Evolutionary conservation across 2,329 filamentous ascomycete species (phyloP).

Genomic region (Lachnellula cervina): DNA sequence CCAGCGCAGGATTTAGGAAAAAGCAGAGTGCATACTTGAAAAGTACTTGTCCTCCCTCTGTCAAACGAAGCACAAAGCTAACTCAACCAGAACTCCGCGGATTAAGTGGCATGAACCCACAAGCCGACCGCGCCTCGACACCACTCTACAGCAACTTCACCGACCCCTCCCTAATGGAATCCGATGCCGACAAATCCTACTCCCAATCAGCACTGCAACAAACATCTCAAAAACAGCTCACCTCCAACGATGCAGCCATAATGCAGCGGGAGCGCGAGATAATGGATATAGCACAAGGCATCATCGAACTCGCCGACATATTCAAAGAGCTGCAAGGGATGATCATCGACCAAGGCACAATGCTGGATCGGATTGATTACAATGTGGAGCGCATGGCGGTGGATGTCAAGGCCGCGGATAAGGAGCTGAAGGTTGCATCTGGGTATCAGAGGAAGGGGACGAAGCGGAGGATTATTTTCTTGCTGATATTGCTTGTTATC

Average conservation of each 20-base stretch:
- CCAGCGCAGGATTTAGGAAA: constrained; percentile 88
- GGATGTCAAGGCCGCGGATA: constrained; percentile 88
- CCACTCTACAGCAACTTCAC: constrained; percentile 55
- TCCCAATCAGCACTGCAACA: constrained; percentile 86
- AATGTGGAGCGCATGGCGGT: constrained; percentile 95
- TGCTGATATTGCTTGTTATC: constrained; percentile 78
- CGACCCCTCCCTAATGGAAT: constrained; percentile 86
- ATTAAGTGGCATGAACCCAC: constrained; percentile 57
- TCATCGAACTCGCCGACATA: constrained; percentile 93
- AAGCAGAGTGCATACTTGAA: constrained; percentile 96
- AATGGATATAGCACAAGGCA: constrained; percentile 95
- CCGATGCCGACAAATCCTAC: constrained; percentile 86
- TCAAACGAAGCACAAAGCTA: constrained; percentile 5
- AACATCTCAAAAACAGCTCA: constrained; percentile 58
- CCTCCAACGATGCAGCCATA: constrained; percentile 78
- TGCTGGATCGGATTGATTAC: constrained; percentile 94
- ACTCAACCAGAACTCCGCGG: constrained; percentile 61
- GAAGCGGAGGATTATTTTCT: constrained; percentile 86
- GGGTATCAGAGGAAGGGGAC: constrained; percentile 84
- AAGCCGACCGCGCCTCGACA: constrained; percentile 50
- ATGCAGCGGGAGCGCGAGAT: constrained; percentile 93
- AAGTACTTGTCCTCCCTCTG: constrained; percentile 51
- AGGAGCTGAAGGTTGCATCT: constrained; percentile 82
- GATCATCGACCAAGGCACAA: constrained; percentile 88
- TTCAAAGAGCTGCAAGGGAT: constrained; percentile 95